Evolutionary conservation across 805 yeast genomes (phyloP), one percentile per base, ranked within the genome.

Genomic region (Saccharomycopsis sp.): DNA sequence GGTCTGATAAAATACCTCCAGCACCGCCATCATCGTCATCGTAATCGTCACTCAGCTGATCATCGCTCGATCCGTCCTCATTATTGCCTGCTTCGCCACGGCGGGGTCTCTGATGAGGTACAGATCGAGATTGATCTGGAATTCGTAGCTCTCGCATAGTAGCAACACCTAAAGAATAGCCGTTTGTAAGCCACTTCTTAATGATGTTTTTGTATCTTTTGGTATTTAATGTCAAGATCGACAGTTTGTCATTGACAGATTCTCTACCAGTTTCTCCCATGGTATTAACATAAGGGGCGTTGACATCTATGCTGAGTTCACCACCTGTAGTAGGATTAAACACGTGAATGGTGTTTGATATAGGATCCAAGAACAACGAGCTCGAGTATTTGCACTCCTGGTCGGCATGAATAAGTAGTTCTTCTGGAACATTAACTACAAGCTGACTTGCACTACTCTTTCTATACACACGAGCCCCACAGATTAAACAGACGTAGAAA

Each of bases 191-290:
- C 87, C 89, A 88, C 51, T 80, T 68, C 54, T 77, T 77, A 64
- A 80, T 85, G 62, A 87, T 70, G 61, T 81, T 76, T 41, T 75
- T 72, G 69, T 81, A 86, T 56, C 96, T 76, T 23, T 72, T 73
- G 17, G 71, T 62, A 65, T 79, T 80, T 58, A 87, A 73, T 7
- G 42, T 50, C 14, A 58, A 29, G 22, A 53, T 25, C 3, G 61
- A 47, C 23, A 19, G 25, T 24, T 54, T 29, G 8, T 44, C 52
- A 0, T 73, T 73, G 61, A 76, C 73, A 2, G 83, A 75, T 19
- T 79, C 78, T 8, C 75, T 73, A 35, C 87, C 87, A 2, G 85
- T 79, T 68, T 88, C 94, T 22, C 96, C 96, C 69, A 87, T 91
- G 3, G 76, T 74, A 57, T 89, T 86, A 67, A 88, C 71, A 66